Evolutionary conservation across 129 eudicot genomes (phyloP).

Genomic region (Saussurea involucrata): DNA sequence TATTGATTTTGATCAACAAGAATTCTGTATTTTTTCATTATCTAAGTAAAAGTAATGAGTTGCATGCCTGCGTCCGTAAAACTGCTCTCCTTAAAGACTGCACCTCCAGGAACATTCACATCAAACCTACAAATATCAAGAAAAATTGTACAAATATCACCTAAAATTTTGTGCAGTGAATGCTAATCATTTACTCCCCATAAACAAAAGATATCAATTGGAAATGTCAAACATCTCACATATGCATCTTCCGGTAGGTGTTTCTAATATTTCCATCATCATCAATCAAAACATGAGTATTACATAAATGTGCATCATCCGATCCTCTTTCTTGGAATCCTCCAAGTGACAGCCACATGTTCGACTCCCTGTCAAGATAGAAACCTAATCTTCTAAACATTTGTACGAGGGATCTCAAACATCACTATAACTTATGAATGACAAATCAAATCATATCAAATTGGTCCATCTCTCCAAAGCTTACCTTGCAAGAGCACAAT

Average conservation of each 20-base stretch:
- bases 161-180: neutral
- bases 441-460: neutral
- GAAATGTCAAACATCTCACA: slow-evolving; percentile 42
- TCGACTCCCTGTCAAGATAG: slow-evolving; percentile 51
- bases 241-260: slow-evolving; percentile 74
- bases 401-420: neutral
- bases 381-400: neutral
- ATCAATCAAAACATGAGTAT: slow-evolving; percentile 78
- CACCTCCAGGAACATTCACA: slow-evolving; percentile 91
- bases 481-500: slow-evolving; percentile 86
- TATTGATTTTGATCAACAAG: neutral
- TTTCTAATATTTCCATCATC: slow-evolving; percentile 70
- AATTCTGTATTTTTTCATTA: neutral
- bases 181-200: neutral
- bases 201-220: slow-evolving; percentile 9
- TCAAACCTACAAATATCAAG: slow-evolving; percentile 62
- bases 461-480: neutral
- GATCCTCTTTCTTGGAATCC: slow-evolving; percentile 90
- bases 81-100: slow-evolving; percentile 89
- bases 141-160: neutral
- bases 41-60: neutral
- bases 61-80: slow-evolving; percentile 88
- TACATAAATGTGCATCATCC: slow-evolving; percentile 73
- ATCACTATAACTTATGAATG: neutral
- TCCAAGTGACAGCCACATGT: slow-evolving; percentile 92